Evolutionary conservation across 2,329 filamentous ascomycete species (phyloP), one percentile per base, ranked within the genome.

Genomic region (Talaromyces albobiverticillius): DNA sequence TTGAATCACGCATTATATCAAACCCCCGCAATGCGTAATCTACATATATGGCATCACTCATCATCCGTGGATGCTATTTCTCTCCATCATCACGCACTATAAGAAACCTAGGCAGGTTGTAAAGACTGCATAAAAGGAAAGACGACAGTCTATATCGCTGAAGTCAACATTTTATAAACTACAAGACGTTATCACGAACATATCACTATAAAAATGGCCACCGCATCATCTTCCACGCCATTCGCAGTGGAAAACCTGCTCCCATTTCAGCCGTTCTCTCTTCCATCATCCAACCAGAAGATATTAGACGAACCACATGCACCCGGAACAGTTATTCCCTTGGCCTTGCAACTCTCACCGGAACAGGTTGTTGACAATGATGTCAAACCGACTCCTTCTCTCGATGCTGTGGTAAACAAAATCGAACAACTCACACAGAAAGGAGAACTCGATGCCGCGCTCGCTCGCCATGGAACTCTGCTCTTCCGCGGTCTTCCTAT

Each of bases 401-500:
- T 77, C 4, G 68, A 75, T 6, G 53, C 53, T 4, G 65, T 69
- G 14, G 57, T 76, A 34, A 54, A 69, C 3, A 70, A 71, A 1
- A 67, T 78, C 51, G 68, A 74, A 45, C 20, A 25, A n/a, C 50
- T 52, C 16, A 23, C 42, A 40, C 22, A 55, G 58, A 16, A 66
- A 76, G 55, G 58, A 60, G 1, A 61, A 67, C 42, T 64, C 77
- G 9, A 77, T 72, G 26, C 69, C 72, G 54, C 65, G 69, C 70
- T 79, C 14, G 71, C 76, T 4, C 59, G 62, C 2, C 77, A 80
- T 51, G 76, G 77, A 4, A 71, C 75, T 2, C 62, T 80, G 1
- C 70, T 80, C 9, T 79, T 79, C 61, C 70, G 76, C 26, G 69
- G 67, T 20, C 63, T 80, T 6, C 76, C 76, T 4, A 78, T 80